Percentiles rank a stretch among this genome's conserved stretches.
These are phyloP conservation scores for Excoecaria cochinchinensis DNA, from an alignment of 345 rosid species.

Conservation along the genomic window DNA sequence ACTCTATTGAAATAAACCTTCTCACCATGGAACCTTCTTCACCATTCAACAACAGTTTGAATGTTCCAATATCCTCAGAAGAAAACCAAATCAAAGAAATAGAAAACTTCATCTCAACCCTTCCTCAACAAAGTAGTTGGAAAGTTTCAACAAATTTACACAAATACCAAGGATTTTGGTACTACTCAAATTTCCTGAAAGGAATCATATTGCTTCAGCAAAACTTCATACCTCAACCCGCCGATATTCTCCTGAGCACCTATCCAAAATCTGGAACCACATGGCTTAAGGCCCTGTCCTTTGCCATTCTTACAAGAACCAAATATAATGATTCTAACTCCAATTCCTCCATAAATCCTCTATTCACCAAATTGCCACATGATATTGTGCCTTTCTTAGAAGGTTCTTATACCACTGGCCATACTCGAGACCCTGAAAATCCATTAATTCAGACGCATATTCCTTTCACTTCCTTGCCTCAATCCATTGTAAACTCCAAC, in stretches of 20 bases:
- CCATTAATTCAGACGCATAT: not conserved
- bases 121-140: not conserved
- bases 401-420: too few species aligned
- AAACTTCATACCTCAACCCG: slow-evolving; percentile 13
- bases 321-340: not conserved
- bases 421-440: not conserved
- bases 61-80: not conserved
- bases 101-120: not conserved
- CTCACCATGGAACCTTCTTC: not conserved
- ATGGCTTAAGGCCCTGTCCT: slow-evolving; percentile 19
- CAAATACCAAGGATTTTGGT: slow-evolving; percentile 15
- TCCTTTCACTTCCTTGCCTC: not conserved
- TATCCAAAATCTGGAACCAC: slow-evolving; percentile 23
- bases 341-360: not conserved
- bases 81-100: not conserved
- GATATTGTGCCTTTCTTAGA: not conserved
- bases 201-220: not conserved
- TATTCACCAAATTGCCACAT: slow-evolving; percentile 2
- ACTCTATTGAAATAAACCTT: not conserved
- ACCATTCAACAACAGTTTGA: not conserved
- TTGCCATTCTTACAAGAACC: not conserved
- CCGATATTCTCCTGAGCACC: not conserved
- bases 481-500: not conserved
- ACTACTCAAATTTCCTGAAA: not conserved
- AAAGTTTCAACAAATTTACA: not conserved